Evolutionary conservation across 2,329 filamentous ascomycete genomes (phyloP).

Genomic region (Cercospora beticola): DNA sequence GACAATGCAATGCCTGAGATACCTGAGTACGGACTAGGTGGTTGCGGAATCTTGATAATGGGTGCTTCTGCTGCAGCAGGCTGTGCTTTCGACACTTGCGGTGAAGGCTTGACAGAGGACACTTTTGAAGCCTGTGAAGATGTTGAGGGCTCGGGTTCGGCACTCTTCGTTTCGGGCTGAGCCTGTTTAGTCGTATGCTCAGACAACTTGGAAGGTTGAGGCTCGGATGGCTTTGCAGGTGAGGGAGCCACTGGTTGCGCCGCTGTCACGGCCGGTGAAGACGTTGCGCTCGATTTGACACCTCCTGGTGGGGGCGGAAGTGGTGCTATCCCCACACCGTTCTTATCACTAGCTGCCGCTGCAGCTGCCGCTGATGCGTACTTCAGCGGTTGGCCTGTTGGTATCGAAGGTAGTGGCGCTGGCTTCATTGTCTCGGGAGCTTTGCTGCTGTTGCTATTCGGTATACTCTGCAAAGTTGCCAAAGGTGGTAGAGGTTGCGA

Average conservation of each 20-base stretch:
- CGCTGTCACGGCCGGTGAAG: conserved; percentile 49
- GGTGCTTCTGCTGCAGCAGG: conserved; percentile 26
- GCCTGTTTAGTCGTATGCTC: conserved; percentile 33
- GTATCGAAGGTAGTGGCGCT: conserved; percentile 77
- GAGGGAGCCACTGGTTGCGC: conserved; percentile 47
- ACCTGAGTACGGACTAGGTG: conserved; percentile 38
- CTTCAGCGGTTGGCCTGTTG: conserved; percentile 86
- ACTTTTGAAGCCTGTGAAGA: conserved; percentile 26
- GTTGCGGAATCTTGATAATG: conserved; percentile 29
- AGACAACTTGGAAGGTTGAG: conserved; percentile 27
- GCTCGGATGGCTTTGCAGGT: conserved; percentile 37
- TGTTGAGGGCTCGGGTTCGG: conserved; percentile 20
- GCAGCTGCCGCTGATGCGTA: conserved; percentile 96
- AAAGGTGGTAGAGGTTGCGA: conserved; percentile 74
- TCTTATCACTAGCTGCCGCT: conserved; percentile 86
- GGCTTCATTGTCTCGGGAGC: conserved; percentile 79
- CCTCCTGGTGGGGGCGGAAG: conserved; percentile 82
- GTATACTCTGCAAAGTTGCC: conserved; percentile 79
- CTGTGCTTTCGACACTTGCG: conserved; percentile 43
- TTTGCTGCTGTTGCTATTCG: conserved; percentile 61
- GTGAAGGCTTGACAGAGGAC: conserved; percentile 34
- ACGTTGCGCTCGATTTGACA: conserved; percentile 57
- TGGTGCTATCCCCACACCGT: conserved; percentile 84
- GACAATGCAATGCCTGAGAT: conserved; percentile 42
- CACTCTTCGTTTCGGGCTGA: conserved; percentile 31